These are phyloP conservation scores for Apiospora malaysiana DNA, from an alignment of 2,329 filamentous ascomycete genomes.

Conservation along the genomic window DNA sequence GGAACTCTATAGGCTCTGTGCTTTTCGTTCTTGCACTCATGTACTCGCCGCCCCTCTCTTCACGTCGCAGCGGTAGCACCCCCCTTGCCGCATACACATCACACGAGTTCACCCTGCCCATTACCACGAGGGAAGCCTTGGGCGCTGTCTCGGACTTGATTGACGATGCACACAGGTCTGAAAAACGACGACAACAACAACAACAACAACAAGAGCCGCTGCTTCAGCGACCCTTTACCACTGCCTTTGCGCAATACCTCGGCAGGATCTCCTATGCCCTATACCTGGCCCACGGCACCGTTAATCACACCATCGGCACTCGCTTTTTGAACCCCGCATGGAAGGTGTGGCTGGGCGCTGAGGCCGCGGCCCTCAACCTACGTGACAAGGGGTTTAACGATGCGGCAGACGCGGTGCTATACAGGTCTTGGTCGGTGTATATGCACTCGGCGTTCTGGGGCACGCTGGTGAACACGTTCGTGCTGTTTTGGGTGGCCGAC, in stretches of 20 bases:
- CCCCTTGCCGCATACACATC: neutral
- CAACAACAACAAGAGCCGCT: slow-evolving; percentile 30
- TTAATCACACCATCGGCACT: slow-evolving; percentile 60
- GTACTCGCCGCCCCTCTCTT: slow-evolving; percentile 29
- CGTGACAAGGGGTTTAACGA: slow-evolving; percentile 42
- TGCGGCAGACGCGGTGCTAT: slow-evolving; percentile 33
- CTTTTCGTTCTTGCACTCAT: slow-evolving; percentile 30
- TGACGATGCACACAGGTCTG: neutral
- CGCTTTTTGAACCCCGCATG: slow-evolving; percentile 56
- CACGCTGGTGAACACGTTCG: slow-evolving; percentile 52
- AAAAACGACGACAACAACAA: slow-evolving; percentile 26
- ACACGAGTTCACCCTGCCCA: neutral
- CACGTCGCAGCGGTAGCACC: neutral
- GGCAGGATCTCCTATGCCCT: slow-evolving; percentile 66
- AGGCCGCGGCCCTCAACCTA: slow-evolving; percentile 53
- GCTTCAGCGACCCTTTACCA: slow-evolving; percentile 59
- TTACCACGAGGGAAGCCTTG: neutral
- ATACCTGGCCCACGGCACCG: slow-evolving; percentile 67
- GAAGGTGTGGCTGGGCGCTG: slow-evolving; percentile 49
- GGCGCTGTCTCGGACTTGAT: neutral
- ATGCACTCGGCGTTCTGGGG: slow-evolving; percentile 50
- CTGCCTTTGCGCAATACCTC: slow-evolving; percentile 59
- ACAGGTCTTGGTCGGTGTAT: slow-evolving; percentile 42
- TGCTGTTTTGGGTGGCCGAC: slow-evolving; percentile 60
- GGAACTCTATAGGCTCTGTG: slow-evolving; percentile 23